Evolutionary conservation across 208 protist genomes (phyloP).

Genomic region (Trypanosomatidae sp.): DNA sequence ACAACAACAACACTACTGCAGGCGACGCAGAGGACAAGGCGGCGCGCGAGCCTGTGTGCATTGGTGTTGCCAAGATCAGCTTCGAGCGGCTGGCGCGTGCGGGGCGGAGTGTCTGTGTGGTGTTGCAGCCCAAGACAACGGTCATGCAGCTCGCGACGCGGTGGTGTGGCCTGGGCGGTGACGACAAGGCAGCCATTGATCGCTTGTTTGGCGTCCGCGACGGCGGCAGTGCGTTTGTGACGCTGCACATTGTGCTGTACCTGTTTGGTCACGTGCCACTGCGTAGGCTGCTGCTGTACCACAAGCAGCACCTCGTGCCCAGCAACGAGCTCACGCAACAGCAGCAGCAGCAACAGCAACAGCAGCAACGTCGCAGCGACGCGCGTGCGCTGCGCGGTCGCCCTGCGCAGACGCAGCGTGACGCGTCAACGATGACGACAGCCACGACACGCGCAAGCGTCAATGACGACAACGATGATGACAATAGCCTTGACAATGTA

Average conservation of each 20-base stretch:
- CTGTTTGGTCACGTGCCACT: conserved; percentile 38
- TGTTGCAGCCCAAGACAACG: conserved; percentile 52
- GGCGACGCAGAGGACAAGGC: conserved; percentile 6
- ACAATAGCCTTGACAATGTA: no score
- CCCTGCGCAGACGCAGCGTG: no score
- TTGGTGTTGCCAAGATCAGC: conserved; percentile 70
- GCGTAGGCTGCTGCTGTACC: conserved; percentile 16
- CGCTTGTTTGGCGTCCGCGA: conserved; percentile 60
- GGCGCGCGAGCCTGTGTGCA: conserved; percentile 43
- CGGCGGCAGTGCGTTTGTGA: conserved; percentile 58
- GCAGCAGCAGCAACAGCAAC: no score
- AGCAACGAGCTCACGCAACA: no score
- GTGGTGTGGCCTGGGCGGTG: no score
- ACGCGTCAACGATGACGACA: no score
- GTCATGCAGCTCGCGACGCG: conserved; percentile 40
- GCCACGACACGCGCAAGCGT: no score
- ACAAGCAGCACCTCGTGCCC: no score
- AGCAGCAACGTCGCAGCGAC: no score
- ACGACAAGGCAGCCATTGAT: conserved; percentile 20
- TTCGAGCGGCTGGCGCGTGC: conserved; percentile 47
- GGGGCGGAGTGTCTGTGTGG: conserved; percentile 44
- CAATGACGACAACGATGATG: no score
- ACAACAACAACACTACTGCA: conserved; percentile 1
- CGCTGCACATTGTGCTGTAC: conserved; percentile 46
- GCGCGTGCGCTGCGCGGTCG: no score